phyloP scores from a whole-genome alignment of 495 filamentous ascomycete species.

The Aspergillus haitiensis region DNA sequence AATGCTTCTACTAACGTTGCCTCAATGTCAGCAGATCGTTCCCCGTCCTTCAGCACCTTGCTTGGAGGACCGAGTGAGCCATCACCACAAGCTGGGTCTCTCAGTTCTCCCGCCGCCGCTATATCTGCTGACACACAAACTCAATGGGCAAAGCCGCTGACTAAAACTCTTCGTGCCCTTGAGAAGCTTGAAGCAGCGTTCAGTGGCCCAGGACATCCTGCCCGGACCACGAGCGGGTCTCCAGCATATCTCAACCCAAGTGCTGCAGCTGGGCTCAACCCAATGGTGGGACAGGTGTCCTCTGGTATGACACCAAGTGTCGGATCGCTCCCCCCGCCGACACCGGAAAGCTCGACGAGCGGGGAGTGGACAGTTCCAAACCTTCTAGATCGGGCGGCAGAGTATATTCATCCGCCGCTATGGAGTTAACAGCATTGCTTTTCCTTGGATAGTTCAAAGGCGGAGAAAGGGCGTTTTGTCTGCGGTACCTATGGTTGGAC shows the following conservation, averaged over 20 bases:
- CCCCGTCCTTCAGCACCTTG: slow-evolving; percentile 33
- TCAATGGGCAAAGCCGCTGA: slow-evolving; percentile 50
- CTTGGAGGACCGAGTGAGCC: slow-evolving; percentile 31
- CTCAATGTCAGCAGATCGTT: slow-evolving; percentile 7
- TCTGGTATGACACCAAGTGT: slow-evolving; percentile 40
- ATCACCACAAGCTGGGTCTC: slow-evolving; percentile 22
- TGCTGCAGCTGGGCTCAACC: slow-evolving; percentile 10
- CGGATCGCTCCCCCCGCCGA: slow-evolving; percentile 46
- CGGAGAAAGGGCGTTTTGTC: neutral
- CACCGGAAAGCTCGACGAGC: slow-evolving; percentile 50
- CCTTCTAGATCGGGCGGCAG: slow-evolving; percentile 46
- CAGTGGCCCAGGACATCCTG: slow-evolving; percentile 25
- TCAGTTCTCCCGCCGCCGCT: slow-evolving; percentile 18
- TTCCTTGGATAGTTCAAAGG: slow-evolving; percentile 3
- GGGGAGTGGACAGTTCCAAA: slow-evolving; percentile 50
- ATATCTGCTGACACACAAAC: slow-evolving; percentile 39
- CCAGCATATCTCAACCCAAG: slow-evolving; percentile 24
- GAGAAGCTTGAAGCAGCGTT: slow-evolving; percentile 48
- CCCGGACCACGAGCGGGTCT: slow-evolving; percentile 14
- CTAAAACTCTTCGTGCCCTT: slow-evolving; percentile 48
- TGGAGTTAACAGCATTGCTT: slow-evolving; percentile 31
- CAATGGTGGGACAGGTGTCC: slow-evolving; percentile 21
- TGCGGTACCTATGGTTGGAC: neutral
- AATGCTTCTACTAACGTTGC: slow-evolving; percentile 13
- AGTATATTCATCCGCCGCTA: slow-evolving; percentile 51